Evolutionary conservation across 78 protist genomes (phyloP), one percentile per base, ranked within the genome.

Genomic region (Monosiga brevicollis): DNA sequence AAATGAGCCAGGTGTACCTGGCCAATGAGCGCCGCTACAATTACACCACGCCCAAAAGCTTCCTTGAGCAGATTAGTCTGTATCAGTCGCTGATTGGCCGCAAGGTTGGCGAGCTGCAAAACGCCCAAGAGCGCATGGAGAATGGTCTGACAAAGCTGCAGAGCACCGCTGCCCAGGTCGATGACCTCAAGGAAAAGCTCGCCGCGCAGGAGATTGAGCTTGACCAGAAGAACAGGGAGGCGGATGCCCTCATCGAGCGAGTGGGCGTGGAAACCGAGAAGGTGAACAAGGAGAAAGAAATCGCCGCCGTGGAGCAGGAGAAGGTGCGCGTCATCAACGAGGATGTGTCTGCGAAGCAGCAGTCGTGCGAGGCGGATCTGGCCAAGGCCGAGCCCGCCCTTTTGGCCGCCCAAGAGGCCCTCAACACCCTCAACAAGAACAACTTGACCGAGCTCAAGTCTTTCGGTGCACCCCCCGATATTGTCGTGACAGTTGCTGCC

Each of bases 41-140:
- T 77, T 92, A 92, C 88, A 92, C 94, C 43, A 94, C 97, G 29
- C 97, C 97, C 23, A 94, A 94, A 83, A 39, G 83, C 6, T 94
- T 85, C 90, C 88, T 94, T 25, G 97, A 92, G 85, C 87, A 88
- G 35, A 91, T 92, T 80, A 75, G 36, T n/a, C 86, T 92, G 43
- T 94, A 91, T 92, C 87, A 86, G 84, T 6, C 9, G 1, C 36
- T 91, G 82, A 73, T 92, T 23, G 55, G 1, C 24, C 9, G 55
- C 54, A 86, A 89, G 88, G 81, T 84, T 1, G 29, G 9, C 29
- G 87, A 75, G 23, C 62, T 88, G 39, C 25, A 9, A 25, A 40
- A 40, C 36, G 38, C 54, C 54, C 23, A 41, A 32, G 78, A 81
- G 23, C 89, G 91, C 40, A 84, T 93, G 32, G 89, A 83, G 43